Base-by-base conservation (phyloP, 1,284 basidiomycete genomes). In the Cystobasidiaceae sp. region DNA sequence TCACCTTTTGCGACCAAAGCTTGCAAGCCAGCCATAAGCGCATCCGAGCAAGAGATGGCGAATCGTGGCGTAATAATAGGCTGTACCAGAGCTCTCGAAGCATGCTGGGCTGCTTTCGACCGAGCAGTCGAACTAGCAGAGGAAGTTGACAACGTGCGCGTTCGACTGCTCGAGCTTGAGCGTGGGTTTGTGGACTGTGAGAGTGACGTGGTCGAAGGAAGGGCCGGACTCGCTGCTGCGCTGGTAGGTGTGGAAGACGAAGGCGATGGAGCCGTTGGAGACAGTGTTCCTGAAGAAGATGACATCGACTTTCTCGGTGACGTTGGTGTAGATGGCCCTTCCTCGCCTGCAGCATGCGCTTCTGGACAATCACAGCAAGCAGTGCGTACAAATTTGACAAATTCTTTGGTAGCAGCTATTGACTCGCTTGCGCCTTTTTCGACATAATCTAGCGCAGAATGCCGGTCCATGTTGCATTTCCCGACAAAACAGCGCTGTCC, bases 61-160 rank as follows among this genome's bases (percentile, higher is more conserved):
- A 98, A 97, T 19, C 93, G 87, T 19, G 94, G 94, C 0, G 94
- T 97, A 46, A 97, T 79, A 73, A 94, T 85, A 0, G 93, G 93
- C 66, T 89, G 87, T 5, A 97, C 88, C 17, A 93, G 83, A 6
- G 79, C 74, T 30, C 62, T 70, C 4, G 43, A 25, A 15, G 60
- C 51, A 37, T 62, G 30, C 34, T 33, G 45, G 11, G 56, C 39
- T 32, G 48, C 50, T 51, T 62, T 23, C 13, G 54, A 49, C 13
- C 48, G 49, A 25, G 66, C 54, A 7, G 66, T 60, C 2, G 68
- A 51, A 13, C 48, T 49, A 2, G 55, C 54, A 0, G 60, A 62
- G 11, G 57, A 55, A 21, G 27, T 23, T n/a, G 60, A 62, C 7
- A 11, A 11, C 37, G 37, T 11, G n/a, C n/a, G n/a, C 37, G 34